Percentiles rank a stretch among this genome's conserved stretches.
phyloP scores from a whole-genome alignment of 2,329 filamentous ascomycete species.

The Scortechinia acanthostroma region DNA sequence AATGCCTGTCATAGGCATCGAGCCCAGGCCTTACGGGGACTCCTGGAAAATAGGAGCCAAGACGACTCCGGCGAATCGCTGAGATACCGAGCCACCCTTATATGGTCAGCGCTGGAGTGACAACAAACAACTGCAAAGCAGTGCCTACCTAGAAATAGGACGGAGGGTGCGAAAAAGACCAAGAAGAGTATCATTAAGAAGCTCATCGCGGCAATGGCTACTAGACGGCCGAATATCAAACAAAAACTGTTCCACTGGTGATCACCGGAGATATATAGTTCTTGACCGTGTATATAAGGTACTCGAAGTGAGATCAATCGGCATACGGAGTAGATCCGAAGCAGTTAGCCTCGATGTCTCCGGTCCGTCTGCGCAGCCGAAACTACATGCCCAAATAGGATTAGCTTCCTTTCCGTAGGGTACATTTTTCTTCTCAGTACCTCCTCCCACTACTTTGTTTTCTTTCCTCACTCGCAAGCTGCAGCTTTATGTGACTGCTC shows the following conservation, averaged over 20 bases:
- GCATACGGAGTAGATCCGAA: not conserved
- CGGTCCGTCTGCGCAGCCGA: not conserved
- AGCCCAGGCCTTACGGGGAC: slow-evolving; percentile 29
- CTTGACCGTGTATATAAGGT: no score
- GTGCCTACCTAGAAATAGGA: slow-evolving; percentile 21
- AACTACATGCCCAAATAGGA: not conserved
- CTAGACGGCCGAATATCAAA: no score
- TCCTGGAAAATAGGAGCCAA: slow-evolving; percentile 27
- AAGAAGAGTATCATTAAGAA: slow-evolving; percentile 21
- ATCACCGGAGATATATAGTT: no score
- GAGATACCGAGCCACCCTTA: not conserved
- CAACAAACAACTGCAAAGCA: no score
- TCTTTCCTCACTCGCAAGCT: not conserved
- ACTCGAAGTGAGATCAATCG: not conserved
- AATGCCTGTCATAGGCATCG: slow-evolving; percentile 42
- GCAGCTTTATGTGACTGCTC: no score
- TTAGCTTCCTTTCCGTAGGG: not conserved
- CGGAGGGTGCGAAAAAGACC: slow-evolving; percentile 23
- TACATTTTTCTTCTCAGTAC: no score
- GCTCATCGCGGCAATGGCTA: slow-evolving; percentile 14
- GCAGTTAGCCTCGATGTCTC: no score
- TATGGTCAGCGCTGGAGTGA: no score
- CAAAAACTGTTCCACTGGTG: no score
- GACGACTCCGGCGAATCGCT: not conserved
- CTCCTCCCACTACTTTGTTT: not conserved